Evolutionary conservation across 768 basidiomycete species (phyloP), one percentile per base, ranked within the genome.

Genomic region (Sarcomyxa edulis): DNA sequence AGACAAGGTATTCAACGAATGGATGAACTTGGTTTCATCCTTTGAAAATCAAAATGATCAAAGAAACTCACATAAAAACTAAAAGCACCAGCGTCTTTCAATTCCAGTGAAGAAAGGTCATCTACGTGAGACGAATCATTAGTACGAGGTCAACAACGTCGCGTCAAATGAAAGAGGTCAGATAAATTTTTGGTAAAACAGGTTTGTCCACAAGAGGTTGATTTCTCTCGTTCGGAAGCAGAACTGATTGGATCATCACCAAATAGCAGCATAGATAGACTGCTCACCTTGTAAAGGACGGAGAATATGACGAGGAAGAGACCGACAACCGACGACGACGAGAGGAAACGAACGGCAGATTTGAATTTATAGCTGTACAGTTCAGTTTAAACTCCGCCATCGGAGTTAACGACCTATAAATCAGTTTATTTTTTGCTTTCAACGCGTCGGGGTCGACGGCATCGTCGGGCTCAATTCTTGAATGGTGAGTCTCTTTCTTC

Each of bases 11-110:
- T 65, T 84, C 82, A 82, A 84, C 69, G 81, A 84, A 84, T 84
- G 82, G 82, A 84, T 84, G 73, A 84, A 83, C 81, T 84, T 74
- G 59, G 62, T 84, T 81, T 84, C 81, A 66, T 83, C 81, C 58
- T 63, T 40, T 35, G 38, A 36, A 22, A 10, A 8, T 18, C 33
- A 32, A 29, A 22, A 5, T n/a, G 38, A 6, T 11, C 3, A n/a
- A 9, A 18, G 8, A 9, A 19, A 4, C 36, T 28, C 16, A 28
- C 39, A 26, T 34, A 18, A 31, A 20, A 49, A 20, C 14, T 8
- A 15, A 35, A 2, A 9, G 20, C n/a, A 21, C 32, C 32, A 32
- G 20, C 32, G 15, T 32, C 32, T 15, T 14, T 3, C 32, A 32
- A 32, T 32, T 32, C 14, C 9, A n/a, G n/a, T n/a, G n/a, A n/a